Base-by-base conservation (phyloP, 371 early-diverging fungal species). In the Mortierella sp. region DNA sequence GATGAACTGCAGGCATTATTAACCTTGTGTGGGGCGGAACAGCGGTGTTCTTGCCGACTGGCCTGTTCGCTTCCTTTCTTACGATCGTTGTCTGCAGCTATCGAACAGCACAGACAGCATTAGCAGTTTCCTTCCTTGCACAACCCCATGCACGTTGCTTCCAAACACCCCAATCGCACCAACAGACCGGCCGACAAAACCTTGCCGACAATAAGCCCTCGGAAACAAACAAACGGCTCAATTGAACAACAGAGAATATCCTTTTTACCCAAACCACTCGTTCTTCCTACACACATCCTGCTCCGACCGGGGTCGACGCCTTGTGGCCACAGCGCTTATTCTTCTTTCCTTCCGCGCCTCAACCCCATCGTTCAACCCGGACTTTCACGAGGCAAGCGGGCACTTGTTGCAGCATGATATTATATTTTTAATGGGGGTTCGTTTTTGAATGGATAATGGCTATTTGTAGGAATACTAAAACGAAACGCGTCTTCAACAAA, bases 21-120 rank as follows among this genome's bases (percentile, higher is more conserved):
- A 64, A 64, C 64, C 64, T 64, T 64, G 61, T 21, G 53, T 64
- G 64, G 64, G 37, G 37, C 64, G 64, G 64, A 64, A 64, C 59
- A 37, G 34, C 64, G 64, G 64, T 37, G 64, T 1, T 16, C 3
- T 37, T 64, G 37, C 64, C 64, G 64, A 64, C 64, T 64, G 64
- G 64, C 0, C 3, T 40, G 14, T 59, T 13, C 14, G 26, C 11
- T 46, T 8, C 5, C 43, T 43, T 43, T 8, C 8, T 43, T 13
- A 46, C 48, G 48, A 46, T 46, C 48, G 48, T 46, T 46, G 13
- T 13, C 13, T 46, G 48, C 13, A 13, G 13, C 53, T 24, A 6
- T 53, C 53, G 24, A 53, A 5, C 8, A 57, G 8, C 0, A 40
- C 4, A 40, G 43, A 40, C 43, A 40, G 43, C 43, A 40, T n/a